Evolutionary conservation across 495 filamentous ascomycete genomes (phyloP).

Genomic region (Evansstolkia leycettana): DNA sequence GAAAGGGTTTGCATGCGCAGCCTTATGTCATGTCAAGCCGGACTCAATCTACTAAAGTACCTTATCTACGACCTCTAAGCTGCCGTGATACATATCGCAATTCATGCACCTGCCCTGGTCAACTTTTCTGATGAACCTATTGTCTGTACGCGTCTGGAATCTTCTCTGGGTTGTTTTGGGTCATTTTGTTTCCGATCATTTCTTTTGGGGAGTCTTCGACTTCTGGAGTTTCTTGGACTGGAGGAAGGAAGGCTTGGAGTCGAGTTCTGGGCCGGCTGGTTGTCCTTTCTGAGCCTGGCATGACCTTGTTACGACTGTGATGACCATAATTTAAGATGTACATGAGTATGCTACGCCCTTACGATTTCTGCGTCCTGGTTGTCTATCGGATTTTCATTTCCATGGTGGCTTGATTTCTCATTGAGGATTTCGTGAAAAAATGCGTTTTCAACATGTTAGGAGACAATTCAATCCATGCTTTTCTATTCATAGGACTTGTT

Average conservation of each 20-base stretch:
- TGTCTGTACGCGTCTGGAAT: not conserved
- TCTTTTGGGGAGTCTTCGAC: not conserved
- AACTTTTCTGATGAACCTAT: not conserved
- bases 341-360: slow-evolving; percentile 32
- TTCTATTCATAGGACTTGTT: too few species aligned
- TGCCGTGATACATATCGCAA: too few species aligned
- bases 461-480: too few species aligned
- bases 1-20: slow-evolving; percentile 2
- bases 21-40: too few species aligned
- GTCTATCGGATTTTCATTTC: too few species aligned
- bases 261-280: slow-evolving; percentile 10
- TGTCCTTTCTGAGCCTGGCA: slow-evolving; percentile 17
- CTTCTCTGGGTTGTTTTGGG: not conserved
- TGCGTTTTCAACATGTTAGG: too few species aligned
- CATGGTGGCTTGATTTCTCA: too few species aligned
- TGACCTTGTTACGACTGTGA: slow-evolving; percentile 33
- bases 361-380: slow-evolving; percentile 15
- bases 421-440: too few species aligned
- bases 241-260: slow-evolving; percentile 8
- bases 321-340: slow-evolving; percentile 27
- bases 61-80: too few species aligned
- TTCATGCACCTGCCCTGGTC: not conserved
- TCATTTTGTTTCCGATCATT: not conserved
- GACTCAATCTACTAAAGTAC: too few species aligned
- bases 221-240: slow-evolving; percentile 22